Evolutionary conservation across 352 stramenopile genomes (phyloP), one percentile per base, ranked within the genome.

Genomic region (Phytopythium montanum): DNA sequence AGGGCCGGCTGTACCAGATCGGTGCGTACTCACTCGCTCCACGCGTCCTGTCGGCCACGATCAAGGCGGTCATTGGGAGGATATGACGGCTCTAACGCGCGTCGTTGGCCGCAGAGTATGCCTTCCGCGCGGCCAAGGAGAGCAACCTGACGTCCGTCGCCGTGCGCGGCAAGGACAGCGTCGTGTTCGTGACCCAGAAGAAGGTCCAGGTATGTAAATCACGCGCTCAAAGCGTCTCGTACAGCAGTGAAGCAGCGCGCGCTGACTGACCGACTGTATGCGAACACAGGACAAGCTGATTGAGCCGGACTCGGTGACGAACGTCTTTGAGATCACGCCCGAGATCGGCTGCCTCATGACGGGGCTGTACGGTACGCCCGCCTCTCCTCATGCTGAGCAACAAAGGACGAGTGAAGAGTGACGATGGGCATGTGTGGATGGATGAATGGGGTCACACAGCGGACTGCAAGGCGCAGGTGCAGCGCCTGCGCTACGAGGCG

Each of bases 1-100:
- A 99, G 72, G 97, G 97, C 44, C 87, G 96, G 25, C 87, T 99
- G 46, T 99, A 99, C 75, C 97, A 99, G 84, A 98, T 98, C 64
- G 87, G 87, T 95, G 52, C 56, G 78, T 73, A 33, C 10, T 29
- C 14, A 18, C 45, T 4, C 10, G 54, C 29, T 44, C 23, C 28
- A 5, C 5, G 25, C 16, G 34, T 31, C 18, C 31, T 28, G 55
- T 5, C 4, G 28, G 14, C 5, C n/a, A 38, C 23, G 25, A 38
- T 54, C 48, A 28, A 26, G 23, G 6, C 26, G 45, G n/a, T n/a
- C n/a, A n/a, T n/a, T n/a, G n/a, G n/a, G n/a, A n/a, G n/a, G n/a
- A n/a, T n/a, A n/a, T n/a, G n/a, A n/a, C n/a, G n/a, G n/a, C n/a
- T n/a, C 26, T 41, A 12, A 19, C 16, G 5, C 25, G 23, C 9